A percentile compares a stretch with the other conserved stretches of the same genome.
Evolutionary conservation across 2,329 filamentous ascomycete species (phyloP).

Genomic region (Colletotrichum cordylinicola): DNA sequence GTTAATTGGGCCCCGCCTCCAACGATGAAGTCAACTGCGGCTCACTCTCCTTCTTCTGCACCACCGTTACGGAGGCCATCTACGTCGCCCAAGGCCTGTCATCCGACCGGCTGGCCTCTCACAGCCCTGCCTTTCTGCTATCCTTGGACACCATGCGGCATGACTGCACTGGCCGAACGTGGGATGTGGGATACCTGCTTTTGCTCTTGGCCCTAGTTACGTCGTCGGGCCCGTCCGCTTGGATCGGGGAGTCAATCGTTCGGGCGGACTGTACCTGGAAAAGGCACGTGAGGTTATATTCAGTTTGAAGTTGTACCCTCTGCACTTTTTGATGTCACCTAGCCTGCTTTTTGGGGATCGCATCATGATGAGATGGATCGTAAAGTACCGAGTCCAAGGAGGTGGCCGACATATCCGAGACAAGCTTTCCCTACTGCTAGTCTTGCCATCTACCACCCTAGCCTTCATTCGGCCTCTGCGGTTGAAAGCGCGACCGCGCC

Average conservation of each 20-base stretch:
- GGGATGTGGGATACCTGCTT: background rate
- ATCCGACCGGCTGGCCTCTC: background rate
- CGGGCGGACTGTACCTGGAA: background rate
- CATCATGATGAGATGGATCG: slow-evolving; percentile 1
- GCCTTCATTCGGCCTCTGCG: background rate
- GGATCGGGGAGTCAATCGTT: background rate
- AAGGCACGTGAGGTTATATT: background rate
- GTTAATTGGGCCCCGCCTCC: slow-evolving; percentile 2
- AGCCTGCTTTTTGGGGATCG: background rate
- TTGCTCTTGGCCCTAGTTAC: background rate
- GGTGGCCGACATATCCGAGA: background rate
- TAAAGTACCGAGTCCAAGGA: background rate
- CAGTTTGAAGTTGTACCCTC: background rate
- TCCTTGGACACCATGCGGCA: background rate
- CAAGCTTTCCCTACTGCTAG: background rate
- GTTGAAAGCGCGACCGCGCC: background rate
- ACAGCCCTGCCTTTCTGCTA: background rate
- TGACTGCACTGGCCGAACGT: background rate
- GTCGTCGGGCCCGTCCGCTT: background rate
- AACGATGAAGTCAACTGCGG: slow-evolving; percentile 16
- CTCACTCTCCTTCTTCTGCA: background rate
- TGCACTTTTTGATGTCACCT: background rate
- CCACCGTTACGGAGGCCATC: background rate
- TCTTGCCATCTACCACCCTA: background rate
- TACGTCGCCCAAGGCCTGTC: slow-evolving; percentile 11